Evolutionary conservation across 2,329 filamentous ascomycete genomes (phyloP).

Genomic region (Colletotrichum abscissum): DNA sequence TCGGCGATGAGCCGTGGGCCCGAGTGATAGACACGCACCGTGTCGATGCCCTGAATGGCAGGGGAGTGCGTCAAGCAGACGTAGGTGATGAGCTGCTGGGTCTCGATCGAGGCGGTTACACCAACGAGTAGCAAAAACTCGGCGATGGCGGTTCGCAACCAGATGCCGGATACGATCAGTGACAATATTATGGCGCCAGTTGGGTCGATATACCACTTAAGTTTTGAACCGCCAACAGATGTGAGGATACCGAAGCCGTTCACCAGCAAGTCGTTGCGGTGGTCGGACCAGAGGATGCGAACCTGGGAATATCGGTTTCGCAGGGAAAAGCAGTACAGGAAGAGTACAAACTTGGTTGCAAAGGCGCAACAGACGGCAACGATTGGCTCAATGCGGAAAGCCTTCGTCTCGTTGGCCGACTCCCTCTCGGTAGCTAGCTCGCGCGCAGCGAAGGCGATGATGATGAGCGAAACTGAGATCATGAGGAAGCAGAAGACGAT

Average conservation of each 20-base stretch:
- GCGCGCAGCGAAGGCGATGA: slow-evolving; percentile 87
- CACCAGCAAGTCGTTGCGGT: slow-evolving; percentile 94
- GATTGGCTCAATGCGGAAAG: slow-evolving; percentile 84
- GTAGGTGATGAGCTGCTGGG: slow-evolving; percentile 94
- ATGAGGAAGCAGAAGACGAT: slow-evolving; percentile 97
- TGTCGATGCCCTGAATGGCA: slow-evolving; percentile 86
- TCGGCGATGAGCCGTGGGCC: slow-evolving; percentile 92
- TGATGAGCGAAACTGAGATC: slow-evolving; percentile 89
- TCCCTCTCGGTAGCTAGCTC: slow-evolving; percentile 65
- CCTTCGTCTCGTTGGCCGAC: slow-evolving; percentile 59
- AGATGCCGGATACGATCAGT: slow-evolving; percentile 79
- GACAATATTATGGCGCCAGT: slow-evolving; percentile 90
- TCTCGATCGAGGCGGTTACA: slow-evolving; percentile 84
- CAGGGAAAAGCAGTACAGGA: slow-evolving; percentile 91
- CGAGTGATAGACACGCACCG: slow-evolving; percentile 91
- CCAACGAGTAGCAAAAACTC: slow-evolving; percentile 94
- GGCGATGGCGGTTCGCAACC: slow-evolving; percentile 85
- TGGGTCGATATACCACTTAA: slow-evolving; percentile 95
- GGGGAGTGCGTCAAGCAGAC: slow-evolving; percentile 95
- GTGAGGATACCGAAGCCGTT: slow-evolving; percentile 94
- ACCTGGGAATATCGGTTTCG: slow-evolving; percentile 93
- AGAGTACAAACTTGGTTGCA: slow-evolving; percentile 83
- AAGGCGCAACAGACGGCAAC: slow-evolving; percentile 89
- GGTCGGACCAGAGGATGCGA: slow-evolving; percentile 95
- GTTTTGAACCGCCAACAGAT: slow-evolving; percentile 86